Percentiles rank a stretch among this genome's conserved stretches.
Evolutionary conservation across 306 rosid species (phyloP).

Genomic region (Vigna hirtella): DNA sequence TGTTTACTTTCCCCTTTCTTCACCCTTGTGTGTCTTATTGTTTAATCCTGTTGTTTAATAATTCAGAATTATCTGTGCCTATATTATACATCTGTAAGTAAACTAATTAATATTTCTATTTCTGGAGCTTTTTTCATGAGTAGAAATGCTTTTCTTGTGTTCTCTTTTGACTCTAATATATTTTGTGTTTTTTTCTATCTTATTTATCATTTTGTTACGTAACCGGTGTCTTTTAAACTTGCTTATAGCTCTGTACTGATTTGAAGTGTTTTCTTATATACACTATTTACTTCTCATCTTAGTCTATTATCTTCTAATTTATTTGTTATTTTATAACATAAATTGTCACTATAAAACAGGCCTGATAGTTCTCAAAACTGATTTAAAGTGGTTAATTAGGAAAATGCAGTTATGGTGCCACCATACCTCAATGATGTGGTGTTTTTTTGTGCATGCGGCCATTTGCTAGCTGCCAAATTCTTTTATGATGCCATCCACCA

Average conservation of each 20-base stretch:
- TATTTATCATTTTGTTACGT: neutral
- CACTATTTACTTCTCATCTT: neutral
- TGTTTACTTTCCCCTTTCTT: neutral
- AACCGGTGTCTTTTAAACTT: no score
- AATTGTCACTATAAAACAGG: neutral
- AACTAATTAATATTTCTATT: neutral
- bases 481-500: neutral
- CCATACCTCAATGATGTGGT: neutral
- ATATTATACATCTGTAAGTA: neutral
- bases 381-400: neutral
- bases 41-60: slow-evolving; percentile 13
- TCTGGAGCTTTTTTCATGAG: slow-evolving; percentile 5
- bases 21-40: neutral
- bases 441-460: neutral
- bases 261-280: neutral
- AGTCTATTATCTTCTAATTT: neutral
- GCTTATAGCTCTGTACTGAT: neutral
- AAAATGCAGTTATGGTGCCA: neutral
- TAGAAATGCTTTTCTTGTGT: neutral
- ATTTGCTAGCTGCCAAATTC: neutral
- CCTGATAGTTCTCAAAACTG: neutral
- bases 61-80: neutral
- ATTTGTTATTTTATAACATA: neutral
- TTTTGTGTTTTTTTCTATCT: neutral
- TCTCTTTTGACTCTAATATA: neutral